These are phyloP conservation scores for Cylindrotheca closterium DNA, from an alignment of 108 stramenopile species.

Conservation along the genomic window DNA sequence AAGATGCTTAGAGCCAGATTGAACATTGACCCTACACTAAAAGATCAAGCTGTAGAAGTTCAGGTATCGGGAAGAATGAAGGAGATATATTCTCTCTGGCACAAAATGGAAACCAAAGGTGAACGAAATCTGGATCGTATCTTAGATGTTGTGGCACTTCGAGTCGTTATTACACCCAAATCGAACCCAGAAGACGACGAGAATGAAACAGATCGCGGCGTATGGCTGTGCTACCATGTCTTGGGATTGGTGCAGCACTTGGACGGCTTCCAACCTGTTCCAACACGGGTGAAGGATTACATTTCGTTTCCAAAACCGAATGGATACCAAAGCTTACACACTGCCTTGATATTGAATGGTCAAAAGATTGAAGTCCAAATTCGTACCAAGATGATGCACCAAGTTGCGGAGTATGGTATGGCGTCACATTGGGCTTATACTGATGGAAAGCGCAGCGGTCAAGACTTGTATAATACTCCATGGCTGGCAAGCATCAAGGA, in stretches of 20 bases:
- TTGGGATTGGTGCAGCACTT: conserved; percentile 88
- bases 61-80: conserved; percentile 88
- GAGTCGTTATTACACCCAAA: conserved; percentile 85
- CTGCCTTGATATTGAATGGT: conserved; percentile 82
- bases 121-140: conserved; percentile 85
- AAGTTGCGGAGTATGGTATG: conserved; percentile 94
- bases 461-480: conserved; percentile 74
- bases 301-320: conserved; percentile 94
- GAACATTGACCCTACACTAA: conserved; percentile 62
- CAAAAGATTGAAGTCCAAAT: conserved; percentile 96
- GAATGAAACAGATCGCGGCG: conserved; percentile 63
- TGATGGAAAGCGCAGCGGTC: conserved; percentile 40
- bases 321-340: conserved; percentile 92
- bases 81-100: conserved; percentile 92
- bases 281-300: conserved; percentile 92
- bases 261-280: conserved; percentile 87
- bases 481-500: conserved; percentile 91
- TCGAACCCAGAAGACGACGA: conserved; percentile 38
- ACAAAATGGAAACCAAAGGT: conserved; percentile 91
- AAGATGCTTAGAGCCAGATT: conserved; percentile 69
- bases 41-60: conserved; percentile 64
- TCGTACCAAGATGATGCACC: conserved; percentile 89
- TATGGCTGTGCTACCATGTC: conserved; percentile 94
- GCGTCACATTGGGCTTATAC: conserved; percentile 92
- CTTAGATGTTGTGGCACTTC: conserved; percentile 89